These are phyloP conservation scores for Spongiforma sp. DNA, from an alignment of 1,284 basidiomycete genomes.

Conservation along the genomic window DNA sequence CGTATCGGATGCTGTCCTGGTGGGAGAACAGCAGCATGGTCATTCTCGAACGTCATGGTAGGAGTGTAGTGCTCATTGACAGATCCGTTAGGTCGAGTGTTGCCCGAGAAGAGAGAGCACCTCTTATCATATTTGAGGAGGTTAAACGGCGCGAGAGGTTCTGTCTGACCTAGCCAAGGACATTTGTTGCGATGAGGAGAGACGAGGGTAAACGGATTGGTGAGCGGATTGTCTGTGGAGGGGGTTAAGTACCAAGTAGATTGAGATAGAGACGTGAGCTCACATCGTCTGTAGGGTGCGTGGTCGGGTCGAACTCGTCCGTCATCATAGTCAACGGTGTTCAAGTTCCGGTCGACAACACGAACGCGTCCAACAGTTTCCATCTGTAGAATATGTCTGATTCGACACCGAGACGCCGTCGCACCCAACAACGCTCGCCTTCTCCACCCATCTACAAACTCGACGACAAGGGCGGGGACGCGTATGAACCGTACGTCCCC, in stretches of 20 bases:
- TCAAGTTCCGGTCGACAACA: too few species aligned
- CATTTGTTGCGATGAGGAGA: slow-evolving; percentile 85
- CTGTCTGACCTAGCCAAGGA: slow-evolving; percentile 87
- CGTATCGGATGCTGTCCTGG: slow-evolving; percentile 75
- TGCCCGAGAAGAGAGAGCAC: slow-evolving; percentile 94
- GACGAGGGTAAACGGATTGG: slow-evolving; percentile 80
- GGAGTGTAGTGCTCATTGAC: slow-evolving; percentile 73
- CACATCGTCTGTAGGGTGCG: slow-evolving; percentile 75
- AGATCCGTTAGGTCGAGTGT: slow-evolving; percentile 78
- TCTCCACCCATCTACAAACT: slow-evolving; percentile 64
- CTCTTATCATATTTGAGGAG: slow-evolving; percentile 76
- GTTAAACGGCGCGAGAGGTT: slow-evolving; percentile 57
- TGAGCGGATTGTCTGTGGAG: slow-evolving; percentile 74
- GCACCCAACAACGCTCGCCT: slow-evolving; percentile 53
- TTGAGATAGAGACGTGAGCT: slow-evolving; percentile 11
- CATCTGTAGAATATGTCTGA: slow-evolving; percentile 33
- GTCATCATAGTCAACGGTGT: slow-evolving; percentile 47
- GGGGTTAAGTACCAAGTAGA: slow-evolving; percentile 22
- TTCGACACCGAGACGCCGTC: slow-evolving; percentile 46
- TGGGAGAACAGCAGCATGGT: slow-evolving; percentile 84
- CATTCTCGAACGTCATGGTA: slow-evolving; percentile 84
- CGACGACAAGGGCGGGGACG: slow-evolving; percentile 62
- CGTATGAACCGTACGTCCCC: slow-evolving; percentile 87
- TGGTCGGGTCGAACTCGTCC: slow-evolving; percentile 63
- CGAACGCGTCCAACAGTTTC: neutral